These are phyloP conservation scores for Lepidium didymum DNA, from an alignment of 345 rosid species.

Conservation along the genomic window DNA sequence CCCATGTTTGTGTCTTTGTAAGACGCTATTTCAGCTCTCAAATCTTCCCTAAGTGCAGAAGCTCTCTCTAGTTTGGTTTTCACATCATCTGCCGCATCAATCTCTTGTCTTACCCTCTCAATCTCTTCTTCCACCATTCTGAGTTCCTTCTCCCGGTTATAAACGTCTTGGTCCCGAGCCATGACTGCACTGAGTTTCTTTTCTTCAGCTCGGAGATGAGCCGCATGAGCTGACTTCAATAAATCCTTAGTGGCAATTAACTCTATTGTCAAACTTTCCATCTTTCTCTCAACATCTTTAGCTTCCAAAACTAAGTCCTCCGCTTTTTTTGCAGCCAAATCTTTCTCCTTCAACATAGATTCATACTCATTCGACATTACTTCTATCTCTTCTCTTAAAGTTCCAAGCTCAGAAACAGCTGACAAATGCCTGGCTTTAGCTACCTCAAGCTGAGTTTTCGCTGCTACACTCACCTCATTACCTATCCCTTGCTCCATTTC, in stretches of 20 bases:
- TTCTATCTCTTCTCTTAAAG: slow-evolving; percentile 60
- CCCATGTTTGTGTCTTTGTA: slow-evolving; percentile 39
- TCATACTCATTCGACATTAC: slow-evolving; percentile 46
- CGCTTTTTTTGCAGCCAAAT: slow-evolving; percentile 55
- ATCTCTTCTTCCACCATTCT: slow-evolving; percentile 82
- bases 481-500: slow-evolving; percentile 93
- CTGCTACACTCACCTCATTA: slow-evolving; percentile 72
- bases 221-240: slow-evolving; percentile 75
- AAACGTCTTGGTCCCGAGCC: slow-evolving; percentile 71
- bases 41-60: slow-evolving; percentile 51
- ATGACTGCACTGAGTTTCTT: slow-evolving; percentile 63
- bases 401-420: slow-evolving; percentile 65
- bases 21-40: slow-evolving; percentile 69
- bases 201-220: slow-evolving; percentile 85
- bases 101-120: slow-evolving; percentile 56
- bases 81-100: slow-evolving; percentile 58
- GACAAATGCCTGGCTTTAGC: slow-evolving; percentile 75
- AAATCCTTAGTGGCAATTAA: slow-evolving; percentile 67
- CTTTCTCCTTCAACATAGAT: slow-evolving; percentile 48
- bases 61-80: slow-evolving; percentile 64
- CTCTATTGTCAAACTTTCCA: slow-evolving; percentile 75
- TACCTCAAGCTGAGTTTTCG: slow-evolving; percentile 86
- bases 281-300: slow-evolving; percentile 72
- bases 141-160: slow-evolving; percentile 69
- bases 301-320: slow-evolving; percentile 56